Base-by-base conservation (phyloP, 768 basidiomycete genomes). In the Tulasnella sp. region DNA sequence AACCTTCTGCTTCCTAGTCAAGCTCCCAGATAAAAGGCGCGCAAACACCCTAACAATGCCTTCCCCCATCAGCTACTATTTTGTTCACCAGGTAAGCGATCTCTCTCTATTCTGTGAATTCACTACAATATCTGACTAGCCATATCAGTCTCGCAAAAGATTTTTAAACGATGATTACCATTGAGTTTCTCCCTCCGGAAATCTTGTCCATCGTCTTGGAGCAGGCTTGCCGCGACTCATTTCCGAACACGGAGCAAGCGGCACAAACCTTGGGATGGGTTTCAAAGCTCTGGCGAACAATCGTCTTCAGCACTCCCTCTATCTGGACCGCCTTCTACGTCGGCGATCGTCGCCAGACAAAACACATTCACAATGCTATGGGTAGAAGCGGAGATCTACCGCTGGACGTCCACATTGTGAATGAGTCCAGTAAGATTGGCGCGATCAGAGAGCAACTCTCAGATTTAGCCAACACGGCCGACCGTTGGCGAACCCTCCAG, bases 311-410 rank as follows among this genome's bases (percentile, higher is more conserved):
- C 61, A 67, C 61, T 6, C 61, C 61, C 13, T 67, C 61, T 11
- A 67, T 67, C 61, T 67, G 61, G 61, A 67, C 61, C n/a, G 61
- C 32, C 61, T 67, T 67, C 26, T 32, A 67, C 26, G 32, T 67
- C 15, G 61, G 61, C 13, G n/a, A 67, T n/a, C 26, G 20, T 11
- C 32, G 32, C 61, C n/a, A 67, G 13, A 67, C 48, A 67, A 32
- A 11, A n/a, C 61, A 5, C 26, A 26, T 67, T 67, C 32, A 32
- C 32, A 67, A 67, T 67, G 23, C 48, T 16, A 23, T 67, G 32
- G 61, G n/a, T 29, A 13, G 61, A n/a, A 67, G 61, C n/a, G 61
- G 61, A 29, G 29, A 32, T 32, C 61, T 67, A 13, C 61, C 61
- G 23, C 32, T 67, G 61, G 61, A 67, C 61, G 32, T 67, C 10